Evolutionary conservation across 1,284 basidiomycete species (phyloP).

Genomic region (Agroathelia rolfsii): DNA sequence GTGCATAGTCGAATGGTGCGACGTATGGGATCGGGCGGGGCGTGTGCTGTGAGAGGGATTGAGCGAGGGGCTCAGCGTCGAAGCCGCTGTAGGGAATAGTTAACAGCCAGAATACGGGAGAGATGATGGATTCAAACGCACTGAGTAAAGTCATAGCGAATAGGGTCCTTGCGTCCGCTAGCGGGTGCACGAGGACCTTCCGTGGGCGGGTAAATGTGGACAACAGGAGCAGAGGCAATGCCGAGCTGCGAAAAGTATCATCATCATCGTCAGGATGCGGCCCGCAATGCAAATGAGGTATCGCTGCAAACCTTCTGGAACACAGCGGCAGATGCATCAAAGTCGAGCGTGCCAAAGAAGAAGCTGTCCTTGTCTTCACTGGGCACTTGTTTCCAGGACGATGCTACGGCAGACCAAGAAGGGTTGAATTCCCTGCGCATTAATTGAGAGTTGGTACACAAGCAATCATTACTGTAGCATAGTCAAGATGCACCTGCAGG

Average conservation of each 20-base stretch:
- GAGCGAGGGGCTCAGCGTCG: conserved; percentile 65
- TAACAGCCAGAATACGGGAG: conserved; percentile 2
- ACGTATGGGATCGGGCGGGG: conserved; percentile 67
- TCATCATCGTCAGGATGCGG: too few relatives aligned
- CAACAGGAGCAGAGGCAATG: conserved; percentile 74
- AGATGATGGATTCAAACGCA: too few relatives aligned
- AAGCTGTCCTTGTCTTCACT: conserved; percentile 60
- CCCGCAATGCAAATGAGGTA: too few relatives aligned
- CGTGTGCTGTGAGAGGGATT: conserved; percentile 63
- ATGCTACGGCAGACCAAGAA: conserved; percentile 68
- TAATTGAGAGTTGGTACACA: conserved; percentile 7
- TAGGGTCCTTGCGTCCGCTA: conserved; percentile 41
- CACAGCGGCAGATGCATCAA: conserved; percentile 61
- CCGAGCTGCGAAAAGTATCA: conserved; percentile 31
- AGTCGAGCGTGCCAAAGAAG: conserved; percentile 90
- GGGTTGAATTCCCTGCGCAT: conserved; percentile 71
- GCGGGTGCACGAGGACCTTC: conserved; percentile 56
- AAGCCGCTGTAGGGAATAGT: conserved; percentile 72
- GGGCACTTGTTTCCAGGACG: conserved; percentile 64
- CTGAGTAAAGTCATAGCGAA: conserved; percentile 75
- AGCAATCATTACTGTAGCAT: neutral
- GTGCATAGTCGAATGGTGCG: conserved; percentile 61
- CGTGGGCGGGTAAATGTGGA: conserved; percentile 68
- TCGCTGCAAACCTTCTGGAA: conserved; percentile 85
- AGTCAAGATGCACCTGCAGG: conserved; percentile 53